A percentile compares a stretch with the other conserved stretches of the same genome.
Evolutionary conservation across 768 basidiomycete species (phyloP).

Genomic region (Lactifluus pinguis): DNA sequence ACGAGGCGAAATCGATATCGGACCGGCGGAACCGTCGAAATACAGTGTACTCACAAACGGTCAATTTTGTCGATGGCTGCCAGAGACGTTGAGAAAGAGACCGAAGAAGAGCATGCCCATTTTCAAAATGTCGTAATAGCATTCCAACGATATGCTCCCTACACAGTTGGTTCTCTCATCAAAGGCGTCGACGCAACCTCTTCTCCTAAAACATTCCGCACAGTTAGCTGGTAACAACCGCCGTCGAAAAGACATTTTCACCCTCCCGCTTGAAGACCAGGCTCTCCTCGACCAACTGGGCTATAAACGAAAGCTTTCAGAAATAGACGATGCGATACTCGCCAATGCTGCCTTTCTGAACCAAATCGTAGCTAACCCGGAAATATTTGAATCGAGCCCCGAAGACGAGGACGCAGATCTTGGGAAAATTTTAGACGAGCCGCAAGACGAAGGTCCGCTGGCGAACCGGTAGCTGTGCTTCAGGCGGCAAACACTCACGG

Average conservation of each 20-base stretch:
- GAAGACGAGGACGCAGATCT: constrained; percentile 27
- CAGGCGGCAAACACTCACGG: not conserved
- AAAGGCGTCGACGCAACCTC: not conserved
- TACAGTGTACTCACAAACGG: not conserved
- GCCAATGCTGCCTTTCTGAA: constrained; percentile 73
- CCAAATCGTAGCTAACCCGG: constrained; percentile 66
- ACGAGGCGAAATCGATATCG: no score
- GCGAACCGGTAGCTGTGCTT: not conserved
- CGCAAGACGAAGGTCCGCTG: constrained; percentile 4
- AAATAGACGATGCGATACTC: constrained; percentile 72
- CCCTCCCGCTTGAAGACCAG: constrained; percentile 60
- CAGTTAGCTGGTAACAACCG: constrained; percentile 53
- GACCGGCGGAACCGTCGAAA: not conserved
- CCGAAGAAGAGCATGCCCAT: constrained; percentile 54
- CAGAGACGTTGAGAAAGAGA: constrained; percentile 21
- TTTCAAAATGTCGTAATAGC: constrained; percentile 69
- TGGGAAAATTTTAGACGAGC: constrained; percentile 16
- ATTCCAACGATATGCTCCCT: constrained; percentile 66
- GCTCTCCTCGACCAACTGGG: constrained; percentile 57
- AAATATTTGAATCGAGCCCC: constrained; percentile 63
- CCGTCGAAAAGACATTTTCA: constrained; percentile 70
- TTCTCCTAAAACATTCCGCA: not conserved
- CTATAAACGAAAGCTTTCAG: constrained; percentile 70
- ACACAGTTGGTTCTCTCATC: constrained; percentile 45
- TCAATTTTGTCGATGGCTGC: constrained; percentile 5